These are phyloP conservation scores for Plantago lanceolata DNA, from an alignment of 305 asterid species.

Conservation along the genomic window DNA sequence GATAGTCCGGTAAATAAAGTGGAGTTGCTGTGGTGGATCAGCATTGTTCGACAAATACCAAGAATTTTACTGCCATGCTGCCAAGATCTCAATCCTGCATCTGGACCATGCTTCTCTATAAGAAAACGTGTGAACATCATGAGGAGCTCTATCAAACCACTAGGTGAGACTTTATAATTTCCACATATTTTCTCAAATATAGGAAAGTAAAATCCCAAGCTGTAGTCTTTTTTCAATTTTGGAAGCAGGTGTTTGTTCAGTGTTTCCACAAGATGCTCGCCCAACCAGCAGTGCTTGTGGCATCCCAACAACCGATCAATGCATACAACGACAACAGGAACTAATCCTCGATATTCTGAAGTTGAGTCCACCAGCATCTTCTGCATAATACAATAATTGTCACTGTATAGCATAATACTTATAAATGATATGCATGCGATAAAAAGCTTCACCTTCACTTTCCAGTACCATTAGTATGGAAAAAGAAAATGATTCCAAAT, in stretches of 20 bases:
- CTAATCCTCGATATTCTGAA: slow-evolving; percentile 61
- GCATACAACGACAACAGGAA: slow-evolving; percentile 60
- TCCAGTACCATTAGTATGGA: slow-evolving; percentile 4
- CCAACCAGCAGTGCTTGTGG: slow-evolving; percentile 64
- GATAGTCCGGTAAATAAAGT: slow-evolving; percentile 64
- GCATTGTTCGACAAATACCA: slow-evolving; percentile 75
- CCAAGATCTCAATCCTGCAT: slow-evolving; percentile 81
- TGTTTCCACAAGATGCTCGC: slow-evolving; percentile 70
- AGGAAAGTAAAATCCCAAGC: slow-evolving; percentile 74
- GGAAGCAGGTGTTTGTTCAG: slow-evolving; percentile 68
- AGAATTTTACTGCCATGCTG: slow-evolving; percentile 80
- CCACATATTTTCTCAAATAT: slow-evolving; percentile 73
- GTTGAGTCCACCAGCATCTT: slow-evolving; percentile 57
- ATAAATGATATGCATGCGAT: not conserved
- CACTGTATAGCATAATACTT: not conserved
- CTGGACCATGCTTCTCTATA: slow-evolving; percentile 78
- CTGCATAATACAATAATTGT: slow-evolving; percentile 42
- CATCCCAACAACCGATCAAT: slow-evolving; percentile 77
- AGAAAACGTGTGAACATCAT: slow-evolving; percentile 57
- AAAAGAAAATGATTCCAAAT: slow-evolving; percentile 13
- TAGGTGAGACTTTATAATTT: slow-evolving; percentile 65
- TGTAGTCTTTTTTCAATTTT: slow-evolving; percentile 61
- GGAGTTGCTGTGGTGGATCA: slow-evolving; percentile 75
- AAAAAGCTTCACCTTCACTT: slow-evolving; percentile 6
- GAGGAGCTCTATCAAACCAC: slow-evolving; percentile 69